phyloP scores from a whole-genome alignment of 495 filamentous ascomycete genomes.

The Aspergillus saccharolyticus region DNA sequence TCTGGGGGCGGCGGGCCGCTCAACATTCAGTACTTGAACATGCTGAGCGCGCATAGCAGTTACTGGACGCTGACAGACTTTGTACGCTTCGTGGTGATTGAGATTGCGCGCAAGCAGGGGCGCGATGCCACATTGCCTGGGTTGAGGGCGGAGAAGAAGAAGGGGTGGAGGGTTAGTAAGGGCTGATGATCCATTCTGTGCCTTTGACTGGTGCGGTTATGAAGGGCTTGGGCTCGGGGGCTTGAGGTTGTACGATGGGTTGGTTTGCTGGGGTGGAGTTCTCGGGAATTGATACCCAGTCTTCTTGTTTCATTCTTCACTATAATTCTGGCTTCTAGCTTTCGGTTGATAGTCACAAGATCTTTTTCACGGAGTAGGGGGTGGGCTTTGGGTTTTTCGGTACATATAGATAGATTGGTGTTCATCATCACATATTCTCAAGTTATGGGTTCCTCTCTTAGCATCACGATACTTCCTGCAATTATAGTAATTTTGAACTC shows the following conservation, averaged over 20 bases:
- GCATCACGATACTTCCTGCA: too few relatives aligned
- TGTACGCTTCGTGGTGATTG: conserved; percentile 77
- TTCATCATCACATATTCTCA: too few relatives aligned
- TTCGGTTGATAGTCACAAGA: too few relatives aligned
- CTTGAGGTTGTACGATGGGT: background rate
- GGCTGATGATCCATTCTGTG: conserved; percentile 13
- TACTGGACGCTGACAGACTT: conserved; percentile 89
- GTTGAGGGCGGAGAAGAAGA: conserved; percentile 74
- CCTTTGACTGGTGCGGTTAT: background rate
- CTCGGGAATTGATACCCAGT: too few relatives aligned
- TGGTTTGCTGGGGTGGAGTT: too few relatives aligned
- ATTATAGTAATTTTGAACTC: too few relatives aligned
- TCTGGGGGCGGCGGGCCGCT: conserved; percentile 73
- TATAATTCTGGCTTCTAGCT: too few relatives aligned
- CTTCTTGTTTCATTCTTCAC: too few relatives aligned
- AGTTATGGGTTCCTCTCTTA: too few relatives aligned
- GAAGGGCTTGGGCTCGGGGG: background rate
- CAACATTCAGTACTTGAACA: conserved; percentile 94
- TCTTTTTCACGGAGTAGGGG: too few relatives aligned
- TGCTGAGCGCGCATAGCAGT: conserved; percentile 92
- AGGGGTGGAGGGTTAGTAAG: conserved; percentile 39
- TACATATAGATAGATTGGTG: too few relatives aligned
- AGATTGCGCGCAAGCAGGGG: conserved; percentile 74
- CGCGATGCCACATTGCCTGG: conserved; percentile 57
- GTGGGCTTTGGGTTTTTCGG: too few relatives aligned